phyloP scores from a whole-genome alignment of 2,329 filamentous ascomycete species.

The Alternaria tenuissima region DNA sequence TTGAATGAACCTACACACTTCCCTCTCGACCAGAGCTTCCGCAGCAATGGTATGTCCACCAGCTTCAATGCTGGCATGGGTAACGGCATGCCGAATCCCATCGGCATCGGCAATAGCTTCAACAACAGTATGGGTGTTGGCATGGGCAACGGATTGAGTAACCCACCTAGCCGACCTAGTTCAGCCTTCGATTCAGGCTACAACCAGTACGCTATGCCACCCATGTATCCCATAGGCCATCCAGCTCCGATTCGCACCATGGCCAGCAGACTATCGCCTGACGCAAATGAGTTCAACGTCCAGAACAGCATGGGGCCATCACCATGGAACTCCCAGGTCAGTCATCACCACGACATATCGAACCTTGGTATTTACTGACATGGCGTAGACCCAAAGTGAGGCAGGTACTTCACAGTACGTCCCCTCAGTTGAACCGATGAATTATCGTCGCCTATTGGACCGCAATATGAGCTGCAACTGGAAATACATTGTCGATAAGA shows the following conservation, averaged over 20 bases:
- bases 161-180: conserved; percentile 47
- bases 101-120: conserved; percentile 13
- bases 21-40: conserved; percentile 45
- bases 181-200: conserved; percentile 49
- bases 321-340: conserved; percentile 52
- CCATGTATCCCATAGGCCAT: conserved; percentile 41
- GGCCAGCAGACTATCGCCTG: conserved; percentile 54
- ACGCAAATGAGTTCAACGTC: conserved; percentile 56
- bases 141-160: conserved; percentile 29
- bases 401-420: conserved; percentile 69
- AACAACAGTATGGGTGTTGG: conserved; percentile 16
- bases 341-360: background rate
- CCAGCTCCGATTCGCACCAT: conserved; percentile 50
- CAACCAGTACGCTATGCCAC: conserved; percentile 43
- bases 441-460: conserved; percentile 93
- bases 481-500: conserved; percentile 99
- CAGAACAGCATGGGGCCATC: conserved; percentile 39
- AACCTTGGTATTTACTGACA: conserved; percentile 11
- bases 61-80: conserved; percentile 24
- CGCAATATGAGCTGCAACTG: conserved; percentile 98
- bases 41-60: conserved; percentile 27
- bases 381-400: conserved; percentile 36
- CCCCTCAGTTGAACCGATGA: conserved; percentile 87
- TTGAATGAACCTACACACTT: conserved; percentile 51
- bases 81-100: conserved; percentile 21